phyloP scores from a whole-genome alignment of 148 eudicot genomes.

The Amaranthus cruentus region DNA sequence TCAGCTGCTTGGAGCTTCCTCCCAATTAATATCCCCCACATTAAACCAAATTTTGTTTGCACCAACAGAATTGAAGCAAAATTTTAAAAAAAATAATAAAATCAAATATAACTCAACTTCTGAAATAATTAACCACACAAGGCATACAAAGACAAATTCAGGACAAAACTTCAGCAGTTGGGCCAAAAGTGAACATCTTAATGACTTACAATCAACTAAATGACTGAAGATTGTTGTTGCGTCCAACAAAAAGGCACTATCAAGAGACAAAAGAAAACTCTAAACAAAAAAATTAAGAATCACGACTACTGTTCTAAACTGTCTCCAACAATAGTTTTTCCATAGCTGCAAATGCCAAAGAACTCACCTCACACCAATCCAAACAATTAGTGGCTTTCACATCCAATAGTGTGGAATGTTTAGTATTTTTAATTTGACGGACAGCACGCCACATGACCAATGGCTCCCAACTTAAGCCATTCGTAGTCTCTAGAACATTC shows the following conservation, averaged over 20 bases:
- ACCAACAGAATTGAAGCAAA: too few species aligned
- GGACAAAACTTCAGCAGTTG: too few species aligned
- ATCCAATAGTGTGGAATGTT: constrained; percentile 25
- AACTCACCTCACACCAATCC: constrained; percentile 60
- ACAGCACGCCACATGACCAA: constrained; percentile 76
- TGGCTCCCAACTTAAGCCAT: constrained; percentile 69
- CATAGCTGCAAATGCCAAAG: neutral
- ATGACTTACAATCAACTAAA: neutral
- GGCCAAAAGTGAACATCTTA: too few species aligned
- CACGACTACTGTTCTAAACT: neutral
- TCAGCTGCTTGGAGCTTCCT: too few species aligned
- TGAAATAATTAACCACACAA: too few species aligned
- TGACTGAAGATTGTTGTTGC: neutral
- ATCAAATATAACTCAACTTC: too few species aligned
- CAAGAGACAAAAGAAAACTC: neutral
- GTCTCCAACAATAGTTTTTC: neutral
- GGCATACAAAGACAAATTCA: too few species aligned
- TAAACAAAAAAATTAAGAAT: too few species aligned
- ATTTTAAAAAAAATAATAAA: too few species aligned
- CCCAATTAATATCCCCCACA: too few species aligned
- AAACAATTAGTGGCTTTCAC: constrained; percentile 51
- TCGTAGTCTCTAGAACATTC: constrained; percentile 42
- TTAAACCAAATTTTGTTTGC: too few species aligned
- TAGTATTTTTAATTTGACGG: constrained; percentile 37
- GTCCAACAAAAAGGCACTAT: neutral